These are phyloP conservation scores for Camellia granthamiana DNA, from an alignment of 148 eudicot genomes.

Conservation along the genomic window DNA sequence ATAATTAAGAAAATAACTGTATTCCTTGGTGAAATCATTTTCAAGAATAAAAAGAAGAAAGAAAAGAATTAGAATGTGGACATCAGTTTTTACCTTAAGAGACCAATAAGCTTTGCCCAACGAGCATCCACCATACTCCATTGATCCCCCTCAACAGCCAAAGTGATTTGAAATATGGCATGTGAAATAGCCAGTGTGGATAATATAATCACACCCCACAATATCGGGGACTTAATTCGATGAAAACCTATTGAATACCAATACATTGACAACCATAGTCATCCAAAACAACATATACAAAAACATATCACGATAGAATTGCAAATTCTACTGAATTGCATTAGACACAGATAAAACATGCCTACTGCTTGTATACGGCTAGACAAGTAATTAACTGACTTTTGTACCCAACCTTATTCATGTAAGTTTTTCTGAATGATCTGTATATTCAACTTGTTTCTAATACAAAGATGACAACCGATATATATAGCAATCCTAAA, in stretches of 20 bases:
- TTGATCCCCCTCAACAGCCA: slow-evolving; percentile 27
- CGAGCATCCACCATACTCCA: slow-evolving; percentile 27
- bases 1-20: background rate
- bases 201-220: slow-evolving; percentile 31
- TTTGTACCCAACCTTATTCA: background rate
- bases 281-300: background rate
- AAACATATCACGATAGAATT: background rate
- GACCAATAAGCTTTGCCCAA: slow-evolving; percentile 39
- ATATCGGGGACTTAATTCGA: slow-evolving; percentile 23
- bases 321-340: background rate
- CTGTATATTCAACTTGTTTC: too few species aligned
- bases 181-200: slow-evolving; percentile 33
- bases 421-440: too few species aligned
- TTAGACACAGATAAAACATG: background rate
- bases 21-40: background rate
- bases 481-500: too few species aligned
- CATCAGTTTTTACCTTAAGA: slow-evolving; percentile 24
- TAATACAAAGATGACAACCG: too few species aligned
- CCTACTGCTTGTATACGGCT: background rate
- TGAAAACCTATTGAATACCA: slow-evolving; percentile 22
- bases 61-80: background rate
- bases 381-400: background rate
- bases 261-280: slow-evolving; percentile 6
- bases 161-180: slow-evolving; percentile 26
- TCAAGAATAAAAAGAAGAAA: background rate